These are phyloP conservation scores for Saccharomycopsis olivae DNA, from an alignment of 805 yeast species.

Conservation along the genomic window DNA sequence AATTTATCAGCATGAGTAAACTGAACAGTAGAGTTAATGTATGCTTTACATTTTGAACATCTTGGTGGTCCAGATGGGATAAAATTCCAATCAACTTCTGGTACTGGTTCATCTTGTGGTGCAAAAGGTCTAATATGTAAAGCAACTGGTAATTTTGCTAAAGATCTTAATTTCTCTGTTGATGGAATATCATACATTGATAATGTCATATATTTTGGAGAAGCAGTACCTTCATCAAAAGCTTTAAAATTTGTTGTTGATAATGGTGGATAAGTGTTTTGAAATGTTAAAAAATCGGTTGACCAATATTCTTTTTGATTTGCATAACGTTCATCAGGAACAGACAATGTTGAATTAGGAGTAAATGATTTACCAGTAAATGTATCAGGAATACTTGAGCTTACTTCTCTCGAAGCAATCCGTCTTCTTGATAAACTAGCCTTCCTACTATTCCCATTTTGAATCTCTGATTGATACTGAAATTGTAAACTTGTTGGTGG, in stretches of 20 bases:
- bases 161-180: slow-evolving; percentile 53
- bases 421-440: neutral
- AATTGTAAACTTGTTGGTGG: slow-evolving; percentile 26
- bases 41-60: slow-evolving; percentile 86
- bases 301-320: slow-evolving; percentile 28
- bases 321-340: slow-evolving; percentile 26
- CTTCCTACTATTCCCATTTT: neutral
- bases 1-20: slow-evolving; percentile 49
- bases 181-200: slow-evolving; percentile 79
- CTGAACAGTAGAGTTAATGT: slow-evolving; percentile 68
- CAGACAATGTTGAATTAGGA: slow-evolving; percentile 13
- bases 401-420: neutral
- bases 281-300: slow-evolving; percentile 55
- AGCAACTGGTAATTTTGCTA: slow-evolving; percentile 74
- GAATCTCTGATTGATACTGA: slow-evolving; percentile 14
- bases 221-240: slow-evolving; percentile 75
- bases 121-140: slow-evolving; percentile 82
- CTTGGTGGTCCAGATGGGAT: slow-evolving; percentile 60
- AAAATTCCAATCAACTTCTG: slow-evolving; percentile 50
- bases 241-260: slow-evolving; percentile 63
- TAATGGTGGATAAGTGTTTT: slow-evolving; percentile 73
- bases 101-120: slow-evolving; percentile 44
- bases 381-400: slow-evolving; percentile 10
- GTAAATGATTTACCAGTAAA: neutral
- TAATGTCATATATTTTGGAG: slow-evolving; percentile 68